These are phyloP conservation scores for Picochlorum costavermella DNA, from an alignment of 139 green algal species.

Conservation along the genomic window DNA sequence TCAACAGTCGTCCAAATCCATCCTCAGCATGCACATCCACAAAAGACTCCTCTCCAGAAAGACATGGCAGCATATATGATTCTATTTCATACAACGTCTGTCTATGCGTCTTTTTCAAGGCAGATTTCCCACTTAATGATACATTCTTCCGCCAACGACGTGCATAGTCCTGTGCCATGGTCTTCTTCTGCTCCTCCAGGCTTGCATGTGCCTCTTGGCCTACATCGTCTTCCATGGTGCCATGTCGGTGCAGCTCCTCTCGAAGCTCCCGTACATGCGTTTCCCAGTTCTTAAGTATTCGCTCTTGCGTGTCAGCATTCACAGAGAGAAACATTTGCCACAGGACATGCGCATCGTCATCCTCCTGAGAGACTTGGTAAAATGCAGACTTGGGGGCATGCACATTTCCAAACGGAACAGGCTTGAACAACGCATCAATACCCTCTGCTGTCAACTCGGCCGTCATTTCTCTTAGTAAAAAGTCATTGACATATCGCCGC, in stretches of 20 bases:
- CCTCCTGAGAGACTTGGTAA: slow-evolving; percentile 3
- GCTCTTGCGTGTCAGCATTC: slow-evolving; percentile 37
- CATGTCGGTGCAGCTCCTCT: background rate
- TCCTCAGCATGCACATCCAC: slow-evolving; percentile 19
- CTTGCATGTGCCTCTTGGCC: slow-evolving; percentile 23
- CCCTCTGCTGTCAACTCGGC: slow-evolving; percentile 29
- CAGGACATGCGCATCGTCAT: slow-evolving; percentile 8
- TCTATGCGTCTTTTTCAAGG: too few species aligned
- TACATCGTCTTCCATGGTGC: slow-evolving; percentile 21
- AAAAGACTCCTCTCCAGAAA: background rate
- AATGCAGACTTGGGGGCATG: slow-evolving; percentile 10
- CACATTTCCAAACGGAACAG: slow-evolving; percentile 41
- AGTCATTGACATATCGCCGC: slow-evolving; percentile 40
- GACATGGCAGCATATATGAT: background rate
- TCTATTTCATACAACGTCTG: background rate
- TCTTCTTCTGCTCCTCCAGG: slow-evolving; percentile 20
- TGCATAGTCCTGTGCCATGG: background rate
- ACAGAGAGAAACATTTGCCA: slow-evolving; percentile 44
- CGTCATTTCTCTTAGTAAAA: slow-evolving; percentile 41
- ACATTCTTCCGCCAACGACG: background rate
- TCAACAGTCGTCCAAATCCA: slow-evolving; percentile 25
- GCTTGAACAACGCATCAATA: slow-evolving; percentile 48
- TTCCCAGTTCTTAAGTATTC: slow-evolving; percentile 44
- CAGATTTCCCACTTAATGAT: background rate
- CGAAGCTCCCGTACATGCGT: slow-evolving; percentile 25